Evolutionary conservation across 2,329 filamentous ascomycete species (phyloP), one percentile per base, ranked within the genome.

Genomic region (Pochonia chlamydosporia): DNA sequence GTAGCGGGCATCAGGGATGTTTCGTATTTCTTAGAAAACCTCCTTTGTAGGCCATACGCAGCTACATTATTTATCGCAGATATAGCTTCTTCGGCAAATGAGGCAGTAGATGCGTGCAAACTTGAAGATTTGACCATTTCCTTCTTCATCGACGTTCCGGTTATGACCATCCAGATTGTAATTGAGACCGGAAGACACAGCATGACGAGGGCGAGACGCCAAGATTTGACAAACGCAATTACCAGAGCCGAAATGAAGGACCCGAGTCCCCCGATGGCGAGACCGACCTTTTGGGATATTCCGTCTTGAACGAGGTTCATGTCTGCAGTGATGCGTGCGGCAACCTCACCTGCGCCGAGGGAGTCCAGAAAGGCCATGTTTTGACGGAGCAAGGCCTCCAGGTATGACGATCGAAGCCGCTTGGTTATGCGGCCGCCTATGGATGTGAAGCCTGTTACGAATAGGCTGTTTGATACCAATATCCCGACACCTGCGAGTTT

Each of bases 231-330:
- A 53, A 79, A 78, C 1, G 75, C 70, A 43, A 80, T 71, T 20
- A 67, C 63, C 20, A 76, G 65, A 44, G 75, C 73, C 0, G 73
- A 59, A 6, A 72, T 52, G 5, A 74, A 56, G 3, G 73, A 57
- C 2, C 71, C 59, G 5, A 71, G 33, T 1, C 63, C 66, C 42
- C 71, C 66, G 25, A 75, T 60, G 4, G 75, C 58, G 2, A 61
- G 61, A 2, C 66, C 65, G 5, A 79, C 63, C 48, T 74, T 72
- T 50, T 78, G 74, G 0, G 75, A 77, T 20, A 79, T 71, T 20
- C 73, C 75, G 31, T 74, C 63, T 49, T 79, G 76, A n/a, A 79
- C 67, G 0, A 71, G 70, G 51, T 78, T 78, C 13, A 56, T 59
- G 49, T 66, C 68, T 1, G 65, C 66, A 1, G 68, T 71, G 25